Evolutionary conservation across 176 grass and related monocot species (phyloP).

Genomic region (Rhynchospora pubera): DNA sequence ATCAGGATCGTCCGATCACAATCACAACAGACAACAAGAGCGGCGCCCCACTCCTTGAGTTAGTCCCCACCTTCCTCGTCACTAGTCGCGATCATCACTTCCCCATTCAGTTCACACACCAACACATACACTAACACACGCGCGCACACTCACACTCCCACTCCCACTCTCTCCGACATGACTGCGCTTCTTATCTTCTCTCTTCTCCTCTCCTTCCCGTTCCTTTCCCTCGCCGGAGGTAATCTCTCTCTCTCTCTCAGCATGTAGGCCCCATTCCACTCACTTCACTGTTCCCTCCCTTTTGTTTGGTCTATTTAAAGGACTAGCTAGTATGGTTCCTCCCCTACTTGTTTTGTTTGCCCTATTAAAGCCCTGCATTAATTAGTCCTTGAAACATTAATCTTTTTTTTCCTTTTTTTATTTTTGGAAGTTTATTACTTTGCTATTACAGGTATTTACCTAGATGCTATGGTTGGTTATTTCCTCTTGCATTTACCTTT

Average conservation of each 20-base stretch:
- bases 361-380: neutral
- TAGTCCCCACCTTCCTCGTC: neutral
- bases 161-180: neutral
- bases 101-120: conserved; percentile 24
- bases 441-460: neutral
- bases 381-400: neutral
- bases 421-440: neutral
- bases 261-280: neutral
- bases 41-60: no score
- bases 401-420: neutral
- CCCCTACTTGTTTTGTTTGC: neutral
- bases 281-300: neutral
- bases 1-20: neutral
- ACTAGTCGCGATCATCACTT: neutral
- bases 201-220: conserved; percentile 30
- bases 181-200: conserved; percentile 10
- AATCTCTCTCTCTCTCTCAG: conserved; percentile 17
- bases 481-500: neutral
- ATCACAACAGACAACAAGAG: neutral
- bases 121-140: conserved; percentile 31
- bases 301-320: neutral
- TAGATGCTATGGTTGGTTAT: neutral
- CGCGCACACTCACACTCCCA: neutral
- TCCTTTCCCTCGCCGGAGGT: conserved; percentile 56
- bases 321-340: neutral